These are phyloP conservation scores for Pseudocercospora fuligena DNA, from an alignment of 2,329 filamentous ascomycete genomes.

Conservation along the genomic window DNA sequence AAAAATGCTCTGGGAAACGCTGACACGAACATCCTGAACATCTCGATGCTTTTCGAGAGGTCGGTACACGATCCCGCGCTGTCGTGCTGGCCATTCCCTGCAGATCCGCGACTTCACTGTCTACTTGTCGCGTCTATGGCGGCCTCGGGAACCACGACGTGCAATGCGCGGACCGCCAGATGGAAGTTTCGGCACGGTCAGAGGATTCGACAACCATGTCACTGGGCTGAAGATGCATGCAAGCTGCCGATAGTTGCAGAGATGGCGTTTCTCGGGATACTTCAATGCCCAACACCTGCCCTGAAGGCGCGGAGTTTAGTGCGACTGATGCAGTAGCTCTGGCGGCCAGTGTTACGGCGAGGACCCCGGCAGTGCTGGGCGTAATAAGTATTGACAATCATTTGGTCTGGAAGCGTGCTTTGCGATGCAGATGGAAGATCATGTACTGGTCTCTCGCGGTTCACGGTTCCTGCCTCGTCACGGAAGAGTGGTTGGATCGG, in stretches of 20 bases:
- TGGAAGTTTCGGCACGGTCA: background rate
- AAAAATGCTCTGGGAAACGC: background rate
- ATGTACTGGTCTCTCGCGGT: background rate
- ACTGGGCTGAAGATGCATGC: constrained; percentile 1
- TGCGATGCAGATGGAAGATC: background rate
- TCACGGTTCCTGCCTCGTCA: background rate
- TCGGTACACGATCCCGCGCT: background rate
- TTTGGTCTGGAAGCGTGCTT: background rate
- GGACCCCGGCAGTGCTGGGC: too few species aligned
- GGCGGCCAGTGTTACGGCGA: too few species aligned
- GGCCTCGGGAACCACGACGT: background rate
- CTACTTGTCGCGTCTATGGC: background rate
- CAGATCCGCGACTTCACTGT: background rate
- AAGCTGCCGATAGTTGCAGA: background rate
- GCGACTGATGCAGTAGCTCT: too few species aligned
- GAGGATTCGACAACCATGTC: background rate
- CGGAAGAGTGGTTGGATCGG: constrained; percentile 3
- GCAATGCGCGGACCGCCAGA: background rate
- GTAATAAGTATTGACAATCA: background rate
- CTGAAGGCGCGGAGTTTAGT: too few species aligned
- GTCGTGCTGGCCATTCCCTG: background rate
- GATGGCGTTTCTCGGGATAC: background rate
- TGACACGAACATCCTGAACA: background rate
- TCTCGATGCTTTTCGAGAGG: background rate
- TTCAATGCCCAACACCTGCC: too few species aligned